Base-by-base conservation (phyloP, 768 basidiomycete species). In the Thelephora ganbajun region DNA sequence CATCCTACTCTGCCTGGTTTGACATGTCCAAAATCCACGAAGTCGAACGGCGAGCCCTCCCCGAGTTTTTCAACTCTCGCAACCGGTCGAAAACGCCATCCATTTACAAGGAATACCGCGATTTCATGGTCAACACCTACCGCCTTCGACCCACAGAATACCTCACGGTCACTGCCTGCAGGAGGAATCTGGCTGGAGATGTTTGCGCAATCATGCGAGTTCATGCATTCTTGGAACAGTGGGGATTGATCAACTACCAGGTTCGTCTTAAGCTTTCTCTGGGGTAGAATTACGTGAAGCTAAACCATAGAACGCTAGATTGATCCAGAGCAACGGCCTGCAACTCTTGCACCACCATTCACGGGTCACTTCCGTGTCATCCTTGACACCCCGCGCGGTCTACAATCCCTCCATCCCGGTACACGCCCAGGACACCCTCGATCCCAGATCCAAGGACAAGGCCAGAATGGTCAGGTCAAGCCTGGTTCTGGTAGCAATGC, bases 61-160 rank as follows among this genome's bases (percentile, higher is more conserved):
- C 96, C 33, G 96, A 99, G 65, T 99, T 98, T 73, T 99, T 99
- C 77, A 92, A 90, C 61, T 87, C 86, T 41, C 74, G 90, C 46
- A 97, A 98, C 63, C 69, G 93, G 48, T 86, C 82, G 52, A 99
- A 99, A 68, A 96, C 94, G 1, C 94, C 96, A 0, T 73, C 87
- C 16, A 91, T 97, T 52, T 99, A 98, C 72, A 98, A 98, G 64
- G 94, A 99, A 62, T 99, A 99, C 59, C 80, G 96, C 51, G 94
- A 99, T 71, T 99, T 99, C 56, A 99, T 99, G 94, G 79, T 99
- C 63, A 97, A 99, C 68, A 92, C 96, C 1, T 98, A 97, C 65
- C 74, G 96, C 45, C 72, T 99, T 35, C 75, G 96, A 45, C 96
- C 96, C 1, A 76, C 76, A 19, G 96, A 99, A 62, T 99, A 99